Base-by-base conservation (phyloP, 768 basidiomycete genomes). In the Xerocomus spinulosus region DNA sequence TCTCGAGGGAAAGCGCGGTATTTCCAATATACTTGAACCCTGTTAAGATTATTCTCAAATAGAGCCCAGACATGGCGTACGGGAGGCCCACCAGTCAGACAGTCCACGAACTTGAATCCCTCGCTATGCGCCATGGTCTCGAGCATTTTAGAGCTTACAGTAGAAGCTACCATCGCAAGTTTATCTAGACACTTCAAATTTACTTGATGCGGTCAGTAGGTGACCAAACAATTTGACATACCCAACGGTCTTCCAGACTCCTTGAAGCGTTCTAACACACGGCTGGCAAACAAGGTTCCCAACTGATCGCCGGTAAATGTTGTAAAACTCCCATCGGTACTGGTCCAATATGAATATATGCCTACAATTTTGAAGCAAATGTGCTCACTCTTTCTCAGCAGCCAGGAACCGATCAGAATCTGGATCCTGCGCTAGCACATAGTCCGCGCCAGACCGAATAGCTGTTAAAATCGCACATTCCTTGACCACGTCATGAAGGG, bases 21-120 rank as follows among this genome's bases (percentile, higher is more conserved):
- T 93, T 94, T 8, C 92, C 92, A 42, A 94, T 91, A 60, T 79
- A 92, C 67, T 94, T 94, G 69, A 94, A 94, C 2, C 92, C 91
- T 83, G 57, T 32, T 28, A 10, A 17, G n/a, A 26, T 32, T 33
- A 8, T 45, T 30, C 42, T 55, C 44, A 45, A 49, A 51, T 17
- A 6, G 13, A 18, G 7, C 23, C 15, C 9, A 17, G 17, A 20
- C 6, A 7, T 26, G 13, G 18, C 49, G 36, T 18, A 24, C 28
- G 46, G 30, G 25, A 28, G 43, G 20, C 46, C 28, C 42, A 85
- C 88, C 91, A 28, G 92, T 94, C 35, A 94, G 67, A 58, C 88
- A 93, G 62, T 94, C 90, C 8, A 77, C 76, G 60, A 92, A 93
- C 57, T 76, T 81, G 71, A 93, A 92, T 2, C 88, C 89, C 59